phyloP scores from a whole-genome alignment of 352 stramenopile species.

The Globisporangium iwayamae region DNA sequence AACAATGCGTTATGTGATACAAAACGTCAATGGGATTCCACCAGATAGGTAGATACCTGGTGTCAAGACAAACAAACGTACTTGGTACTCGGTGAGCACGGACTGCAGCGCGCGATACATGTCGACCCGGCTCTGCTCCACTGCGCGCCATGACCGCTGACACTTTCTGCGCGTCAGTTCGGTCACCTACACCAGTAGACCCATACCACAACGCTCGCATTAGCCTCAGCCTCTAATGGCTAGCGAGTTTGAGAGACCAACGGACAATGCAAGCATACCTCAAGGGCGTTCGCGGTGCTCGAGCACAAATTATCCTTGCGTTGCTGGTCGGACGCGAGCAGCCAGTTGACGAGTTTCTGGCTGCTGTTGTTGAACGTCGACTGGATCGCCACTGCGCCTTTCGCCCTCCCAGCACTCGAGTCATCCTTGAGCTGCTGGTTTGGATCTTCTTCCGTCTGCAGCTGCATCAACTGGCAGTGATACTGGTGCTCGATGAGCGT shows the following conservation, averaged over 20 bases:
- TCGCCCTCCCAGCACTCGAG: slow-evolving; percentile 4
- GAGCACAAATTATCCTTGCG: slow-evolving; percentile 64
- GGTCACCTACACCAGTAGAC: slow-evolving; percentile 32
- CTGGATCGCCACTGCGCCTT: slow-evolving; percentile 25
- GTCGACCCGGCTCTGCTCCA: slow-evolving; percentile 61
- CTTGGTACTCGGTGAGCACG: slow-evolving; percentile 80
- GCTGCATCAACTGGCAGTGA: slow-evolving; percentile 36
- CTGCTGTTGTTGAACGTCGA: slow-evolving; percentile 52
- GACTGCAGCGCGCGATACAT: slow-evolving; percentile 69
- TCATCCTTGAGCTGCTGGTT: slow-evolving; percentile 6
- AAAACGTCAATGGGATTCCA: not conserved
- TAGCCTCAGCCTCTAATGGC: not conserved
- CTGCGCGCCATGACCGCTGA: slow-evolving; percentile 46
- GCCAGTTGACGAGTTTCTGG: slow-evolving; percentile 78
- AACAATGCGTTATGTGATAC: not conserved
- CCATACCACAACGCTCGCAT: not conserved
- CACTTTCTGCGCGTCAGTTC: slow-evolving; percentile 66
- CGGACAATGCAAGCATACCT: slow-evolving; percentile 27
- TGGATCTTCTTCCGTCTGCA: slow-evolving; percentile 25
- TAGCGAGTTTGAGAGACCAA: not conserved
- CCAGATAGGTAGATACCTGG: not conserved
- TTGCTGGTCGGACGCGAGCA: slow-evolving; percentile 60
- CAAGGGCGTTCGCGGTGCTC: slow-evolving; percentile 53
- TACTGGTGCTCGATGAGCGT: slow-evolving; percentile 71
- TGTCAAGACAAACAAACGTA: slow-evolving; percentile 7